Percentiles rank a stretch among this genome's conserved stretches.
These are phyloP conservation scores for Aspergillus pseudoglaucus DNA, from an alignment of 2,329 filamentous ascomycete species.

Conservation along the genomic window DNA sequence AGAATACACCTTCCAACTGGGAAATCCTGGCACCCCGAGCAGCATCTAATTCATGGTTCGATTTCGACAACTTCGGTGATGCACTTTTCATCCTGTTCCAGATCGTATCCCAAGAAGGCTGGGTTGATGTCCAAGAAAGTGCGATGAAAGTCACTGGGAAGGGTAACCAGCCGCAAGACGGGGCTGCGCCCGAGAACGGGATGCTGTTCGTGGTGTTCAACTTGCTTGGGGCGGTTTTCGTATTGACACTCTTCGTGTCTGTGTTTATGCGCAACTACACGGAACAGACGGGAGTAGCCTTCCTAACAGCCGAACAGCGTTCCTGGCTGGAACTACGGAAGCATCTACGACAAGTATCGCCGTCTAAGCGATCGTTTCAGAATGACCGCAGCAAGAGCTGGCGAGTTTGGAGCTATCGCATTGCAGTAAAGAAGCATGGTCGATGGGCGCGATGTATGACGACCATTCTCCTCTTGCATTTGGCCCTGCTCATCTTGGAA, in stretches of 20 bases:
- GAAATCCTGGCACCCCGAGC: slow-evolving; percentile 74
- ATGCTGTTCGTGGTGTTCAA: slow-evolving; percentile 97
- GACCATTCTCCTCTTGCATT: slow-evolving; percentile 68
- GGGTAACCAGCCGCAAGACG: slow-evolving; percentile 64
- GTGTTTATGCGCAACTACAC: slow-evolving; percentile 99
- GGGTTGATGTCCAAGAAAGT: slow-evolving; percentile 85
- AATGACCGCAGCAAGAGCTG: slow-evolving; percentile 64
- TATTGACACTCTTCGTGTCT: slow-evolving; percentile 93
- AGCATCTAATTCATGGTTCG: slow-evolving; percentile 74
- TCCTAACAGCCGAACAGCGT: slow-evolving; percentile 87
- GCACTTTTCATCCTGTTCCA: slow-evolving; percentile 96
- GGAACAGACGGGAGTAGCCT: slow-evolving; percentile 94
- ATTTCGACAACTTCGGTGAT: slow-evolving; percentile 91
- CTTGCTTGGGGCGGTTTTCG: slow-evolving; percentile 89
- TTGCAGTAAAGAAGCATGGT: slow-evolving; percentile 88
- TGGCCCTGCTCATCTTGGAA: slow-evolving; percentile 76
- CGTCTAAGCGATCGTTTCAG: slow-evolving; percentile 82
- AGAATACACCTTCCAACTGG: slow-evolving; percentile 74
- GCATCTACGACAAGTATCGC: slow-evolving; percentile 82
- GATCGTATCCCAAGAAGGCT: slow-evolving; percentile 97
- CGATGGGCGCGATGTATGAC: slow-evolving; percentile 85
- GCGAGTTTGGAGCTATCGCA: slow-evolving; percentile 91
- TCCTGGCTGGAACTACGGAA: slow-evolving; percentile 96
- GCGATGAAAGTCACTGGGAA: slow-evolving; percentile 74
- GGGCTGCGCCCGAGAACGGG: slow-evolving; percentile 72